A percentile compares a stretch with the other conserved stretches of the same genome.
Evolutionary conservation across 805 yeast species (phyloP).

Genomic region (Tetrapisispora taiwanensis): DNA sequence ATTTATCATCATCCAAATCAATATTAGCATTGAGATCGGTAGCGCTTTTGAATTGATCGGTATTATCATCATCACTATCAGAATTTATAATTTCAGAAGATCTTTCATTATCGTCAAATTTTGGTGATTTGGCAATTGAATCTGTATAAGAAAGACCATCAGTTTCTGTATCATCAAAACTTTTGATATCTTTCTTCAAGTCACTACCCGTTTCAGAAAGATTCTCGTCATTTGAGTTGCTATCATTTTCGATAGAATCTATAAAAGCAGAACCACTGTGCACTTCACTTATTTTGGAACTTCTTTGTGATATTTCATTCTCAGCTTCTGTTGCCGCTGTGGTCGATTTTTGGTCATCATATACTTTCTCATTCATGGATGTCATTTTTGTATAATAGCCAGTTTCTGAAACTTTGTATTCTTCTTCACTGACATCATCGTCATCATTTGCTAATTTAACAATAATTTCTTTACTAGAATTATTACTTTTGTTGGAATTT

Average conservation of each 20-base stretch:
- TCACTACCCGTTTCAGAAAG: conserved; percentile 7
- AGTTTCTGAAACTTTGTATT: neutral
- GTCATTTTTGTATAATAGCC: neutral
- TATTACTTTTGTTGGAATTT: neutral
- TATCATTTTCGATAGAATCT: neutral
- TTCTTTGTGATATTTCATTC: too few species aligned
- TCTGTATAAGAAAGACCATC: conserved; percentile 4
- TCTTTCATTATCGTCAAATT: conserved; percentile 5
- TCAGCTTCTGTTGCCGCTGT: too few species aligned
- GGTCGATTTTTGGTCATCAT: too few species aligned
- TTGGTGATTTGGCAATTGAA: neutral
- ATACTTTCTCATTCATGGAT: too few species aligned
- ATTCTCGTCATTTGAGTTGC: neutral
- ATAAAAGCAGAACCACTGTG: neutral
- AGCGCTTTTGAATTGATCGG: neutral
- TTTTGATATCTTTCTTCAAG: conserved; percentile 3
- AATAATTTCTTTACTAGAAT: too few species aligned
- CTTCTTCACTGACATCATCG: neutral
- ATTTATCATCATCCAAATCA: neutral
- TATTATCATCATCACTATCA: neutral
- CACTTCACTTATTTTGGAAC: too few species aligned
- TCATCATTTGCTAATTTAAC: neutral
- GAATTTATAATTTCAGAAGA: neutral
- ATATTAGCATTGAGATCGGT: neutral
- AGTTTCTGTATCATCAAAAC: neutral